Percentiles rank a stretch among this genome's conserved stretches.
Conservation (phyloP, 1,139 yeast genomes). For the Geotrichum histeridarum region DNA sequence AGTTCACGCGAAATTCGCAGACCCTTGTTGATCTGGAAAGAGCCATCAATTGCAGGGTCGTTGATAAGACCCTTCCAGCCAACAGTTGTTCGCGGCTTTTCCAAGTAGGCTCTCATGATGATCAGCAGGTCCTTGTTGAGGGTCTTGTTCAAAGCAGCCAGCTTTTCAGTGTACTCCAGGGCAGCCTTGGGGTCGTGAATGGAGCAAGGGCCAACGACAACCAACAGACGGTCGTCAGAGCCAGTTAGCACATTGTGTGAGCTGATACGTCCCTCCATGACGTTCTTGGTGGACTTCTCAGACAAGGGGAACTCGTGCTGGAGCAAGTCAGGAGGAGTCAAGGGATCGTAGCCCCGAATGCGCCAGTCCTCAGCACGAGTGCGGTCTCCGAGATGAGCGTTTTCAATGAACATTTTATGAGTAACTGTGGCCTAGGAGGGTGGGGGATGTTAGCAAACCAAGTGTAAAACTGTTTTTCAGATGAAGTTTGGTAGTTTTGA, state of each 20-base stretch:
- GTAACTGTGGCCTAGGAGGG: no score
- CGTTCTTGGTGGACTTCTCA: conserved; percentile 53
- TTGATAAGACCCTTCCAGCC: conserved; percentile 98
- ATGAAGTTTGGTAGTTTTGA: no score
- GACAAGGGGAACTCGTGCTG: conserved; percentile 83
- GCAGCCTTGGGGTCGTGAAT: conserved; percentile 94
- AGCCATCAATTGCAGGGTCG: conserved; percentile 92
- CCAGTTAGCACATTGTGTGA: conserved; percentile 69
- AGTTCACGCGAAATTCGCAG: conserved; percentile 80
- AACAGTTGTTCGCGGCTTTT: conserved; percentile 96
- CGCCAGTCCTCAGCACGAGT: conserved; percentile 80
- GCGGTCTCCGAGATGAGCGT: conserved; percentile 26
- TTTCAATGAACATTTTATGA: conserved; percentile 6
- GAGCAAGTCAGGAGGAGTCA: conserved; percentile 88
- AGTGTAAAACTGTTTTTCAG: no score
- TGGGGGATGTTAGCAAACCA: no score
- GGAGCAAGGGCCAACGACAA: conserved; percentile 94
- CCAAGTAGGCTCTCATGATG: conserved; percentile 96
- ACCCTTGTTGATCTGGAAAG: conserved; percentile 93
- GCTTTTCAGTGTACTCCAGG: conserved; percentile 70
- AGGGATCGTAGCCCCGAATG: conserved; percentile 82
- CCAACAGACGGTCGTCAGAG: conserved; percentile 72
- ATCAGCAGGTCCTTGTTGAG: conserved; percentile 71
- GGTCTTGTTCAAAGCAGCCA: conserved; percentile 56
- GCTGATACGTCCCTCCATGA: conserved; percentile 70